A percentile compares a stretch with the other conserved stretches of the same genome.
Conservation (phyloP, 2,329 filamentous ascomycete species). For the Colletotrichum karsti region DNA sequence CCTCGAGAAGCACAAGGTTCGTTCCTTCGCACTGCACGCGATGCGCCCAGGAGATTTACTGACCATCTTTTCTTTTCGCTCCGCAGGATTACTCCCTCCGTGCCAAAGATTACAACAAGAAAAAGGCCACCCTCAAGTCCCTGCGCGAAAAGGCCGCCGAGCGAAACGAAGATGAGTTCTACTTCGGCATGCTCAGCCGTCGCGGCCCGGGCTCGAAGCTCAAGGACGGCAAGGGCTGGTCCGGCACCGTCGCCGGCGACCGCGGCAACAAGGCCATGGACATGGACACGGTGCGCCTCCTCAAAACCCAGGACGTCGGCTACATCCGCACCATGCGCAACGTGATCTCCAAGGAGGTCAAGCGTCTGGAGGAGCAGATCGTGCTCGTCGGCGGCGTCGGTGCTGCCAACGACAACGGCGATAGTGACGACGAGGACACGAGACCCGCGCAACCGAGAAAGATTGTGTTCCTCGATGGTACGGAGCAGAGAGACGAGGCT, state of each 20-base stretch:
- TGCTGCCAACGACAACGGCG: constrained; percentile 45
- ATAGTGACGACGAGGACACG: constrained; percentile 41
- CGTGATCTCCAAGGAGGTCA: constrained; percentile 65
- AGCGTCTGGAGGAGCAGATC: constrained; percentile 61
- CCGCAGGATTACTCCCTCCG: constrained; percentile 70
- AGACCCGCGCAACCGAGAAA: constrained; percentile 49
- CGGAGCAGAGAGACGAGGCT: constrained; percentile 43
- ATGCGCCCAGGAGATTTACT: neutral
- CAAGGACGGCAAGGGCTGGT: constrained; percentile 59
- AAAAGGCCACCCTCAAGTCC: constrained; percentile 67
- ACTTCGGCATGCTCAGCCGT: constrained; percentile 74
- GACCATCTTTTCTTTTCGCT: neutral
- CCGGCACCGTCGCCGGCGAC: constrained; percentile 65
- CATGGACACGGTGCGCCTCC: constrained; percentile 65
- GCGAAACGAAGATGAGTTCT: constrained; percentile 78
- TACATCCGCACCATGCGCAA: constrained; percentile 72
- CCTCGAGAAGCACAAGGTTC: constrained; percentile 92
- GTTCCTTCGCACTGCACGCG: constrained; percentile 16
- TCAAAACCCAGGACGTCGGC: constrained; percentile 75
- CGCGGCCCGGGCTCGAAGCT: constrained; percentile 61
- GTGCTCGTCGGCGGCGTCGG: constrained; percentile 48
- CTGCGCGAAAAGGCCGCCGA: constrained; percentile 70
- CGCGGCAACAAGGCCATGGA: constrained; percentile 64
- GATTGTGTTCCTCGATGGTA: constrained; percentile 60
- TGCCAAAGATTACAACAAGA: constrained; percentile 72